phyloP scores from a whole-genome alignment of 1,284 basidiomycete genomes.

The Ganoderma resinaceum region DNA sequence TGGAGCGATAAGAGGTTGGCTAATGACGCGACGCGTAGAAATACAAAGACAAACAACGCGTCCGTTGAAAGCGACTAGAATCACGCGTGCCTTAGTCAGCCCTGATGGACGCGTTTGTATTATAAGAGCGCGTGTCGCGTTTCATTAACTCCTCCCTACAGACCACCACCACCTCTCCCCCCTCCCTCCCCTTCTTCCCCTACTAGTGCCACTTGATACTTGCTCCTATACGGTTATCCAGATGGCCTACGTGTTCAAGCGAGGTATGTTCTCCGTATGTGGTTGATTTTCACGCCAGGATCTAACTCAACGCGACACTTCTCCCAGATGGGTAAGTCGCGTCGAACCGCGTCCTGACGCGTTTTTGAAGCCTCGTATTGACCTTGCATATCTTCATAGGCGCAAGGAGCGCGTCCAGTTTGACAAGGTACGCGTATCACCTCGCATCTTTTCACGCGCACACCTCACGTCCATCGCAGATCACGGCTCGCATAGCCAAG shows the following conservation, averaged over 20 bases:
- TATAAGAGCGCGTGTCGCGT: conserved; percentile 41
- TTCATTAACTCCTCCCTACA: conserved; percentile 34
- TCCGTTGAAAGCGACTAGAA: conserved; percentile 29
- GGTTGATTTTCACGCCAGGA: conserved; percentile 9
- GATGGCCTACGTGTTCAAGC: conserved; percentile 79
- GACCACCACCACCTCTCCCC: conserved; percentile 41
- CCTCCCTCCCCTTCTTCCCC: conserved; percentile 12
- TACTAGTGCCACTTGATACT: conserved; percentile 15
- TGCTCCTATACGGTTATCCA: conserved; percentile 9
- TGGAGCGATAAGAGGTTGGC: conserved; percentile 18
- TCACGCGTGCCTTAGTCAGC: conserved; percentile 38
- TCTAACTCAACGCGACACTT: conserved; percentile 15
- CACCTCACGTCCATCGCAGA: conserved; percentile 52
- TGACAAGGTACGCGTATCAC: conserved; percentile 68
- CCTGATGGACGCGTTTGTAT: conserved; percentile 33
- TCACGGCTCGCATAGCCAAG: conserved; percentile 92
- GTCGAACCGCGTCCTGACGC: conserved; percentile 28
- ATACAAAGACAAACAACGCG: conserved; percentile 33
- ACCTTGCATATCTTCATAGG: conserved; percentile 43
- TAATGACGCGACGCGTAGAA: conserved; percentile 32
- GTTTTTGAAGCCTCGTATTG: conserved; percentile 28
- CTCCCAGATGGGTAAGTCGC: conserved; percentile 67
- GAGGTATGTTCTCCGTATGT: conserved; percentile 57
- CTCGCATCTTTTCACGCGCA: conserved; percentile 22
- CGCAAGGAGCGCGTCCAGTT: conserved; percentile 90